Evolutionary conservation across 371 early-diverging fungal species (phyloP).

Genomic region (Nematocida ausubeli): DNA sequence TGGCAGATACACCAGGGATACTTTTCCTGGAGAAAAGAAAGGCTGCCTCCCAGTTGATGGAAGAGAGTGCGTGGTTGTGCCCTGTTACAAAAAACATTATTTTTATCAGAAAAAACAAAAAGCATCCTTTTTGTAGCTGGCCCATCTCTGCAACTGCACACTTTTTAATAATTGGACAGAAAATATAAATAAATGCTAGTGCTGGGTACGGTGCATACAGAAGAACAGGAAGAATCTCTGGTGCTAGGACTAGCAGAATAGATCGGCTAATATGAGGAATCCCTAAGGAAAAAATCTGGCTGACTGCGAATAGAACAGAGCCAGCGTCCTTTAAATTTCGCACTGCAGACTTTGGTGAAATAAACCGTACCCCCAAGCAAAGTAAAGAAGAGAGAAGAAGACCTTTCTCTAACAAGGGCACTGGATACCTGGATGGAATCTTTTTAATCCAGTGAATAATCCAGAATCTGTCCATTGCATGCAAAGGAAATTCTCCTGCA

Average conservation of each 20-base stretch:
- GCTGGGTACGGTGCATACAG: conserved; percentile 33
- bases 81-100: conserved; percentile 45
- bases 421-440: neutral
- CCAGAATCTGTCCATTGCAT: conserved; percentile 10
- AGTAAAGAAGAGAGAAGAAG: neutral
- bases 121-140: neutral
- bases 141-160: no score
- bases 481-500: conserved; percentile 37
- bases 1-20: conserved; percentile 28
- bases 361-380: neutral
- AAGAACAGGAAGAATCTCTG: neutral
- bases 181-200: neutral
- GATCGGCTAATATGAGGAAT: neutral
- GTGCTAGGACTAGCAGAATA: neutral
- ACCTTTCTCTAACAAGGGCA: neutral
- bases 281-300: conserved; percentile 25
- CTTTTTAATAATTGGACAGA: neutral
- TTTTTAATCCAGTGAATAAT: conserved; percentile 28
- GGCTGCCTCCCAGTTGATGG: conserved; percentile 55
- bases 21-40: conserved; percentile 31
- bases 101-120: conserved; percentile 38
- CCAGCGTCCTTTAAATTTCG: neutral
- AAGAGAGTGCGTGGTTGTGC: conserved; percentile 46
- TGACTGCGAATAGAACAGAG: neutral
- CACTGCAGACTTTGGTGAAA: no score